These are phyloP conservation scores for Metschnikowia peoriensis DNA, from an alignment of 805 yeast genomes.

Conservation along the genomic window DNA sequence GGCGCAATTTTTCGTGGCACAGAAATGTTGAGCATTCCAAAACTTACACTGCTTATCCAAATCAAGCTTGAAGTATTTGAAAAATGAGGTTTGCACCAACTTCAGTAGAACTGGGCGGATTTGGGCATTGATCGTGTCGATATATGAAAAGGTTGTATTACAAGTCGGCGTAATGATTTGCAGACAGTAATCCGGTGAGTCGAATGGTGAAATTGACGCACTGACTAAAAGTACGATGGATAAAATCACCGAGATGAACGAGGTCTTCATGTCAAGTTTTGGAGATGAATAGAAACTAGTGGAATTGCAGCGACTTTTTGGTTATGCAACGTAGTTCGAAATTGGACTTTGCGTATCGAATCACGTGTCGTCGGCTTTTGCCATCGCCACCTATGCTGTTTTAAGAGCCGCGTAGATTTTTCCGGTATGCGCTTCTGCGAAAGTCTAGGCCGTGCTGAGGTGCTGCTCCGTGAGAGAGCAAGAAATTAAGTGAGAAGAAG, in stretches of 20 bases:
- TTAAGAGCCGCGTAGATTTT: background rate
- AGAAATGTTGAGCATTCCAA: constrained; percentile 78
- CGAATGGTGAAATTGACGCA: constrained; percentile 32
- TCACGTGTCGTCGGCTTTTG: constrained; percentile 6
- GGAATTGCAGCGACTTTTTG: no score
- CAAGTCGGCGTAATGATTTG: constrained; percentile 45
- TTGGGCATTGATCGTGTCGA: constrained; percentile 35
- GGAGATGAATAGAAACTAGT: background rate
- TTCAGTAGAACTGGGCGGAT: constrained; percentile 50
- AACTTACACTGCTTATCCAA: constrained; percentile 82
- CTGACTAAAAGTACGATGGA: constrained; percentile 8
- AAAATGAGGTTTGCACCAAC: constrained; percentile 72
- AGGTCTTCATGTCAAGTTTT: constrained; percentile 6
- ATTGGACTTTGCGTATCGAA: constrained; percentile 6
- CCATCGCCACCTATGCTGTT: constrained; percentile 2
- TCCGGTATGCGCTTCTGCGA: background rate
- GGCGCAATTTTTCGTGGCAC: constrained; percentile 86
- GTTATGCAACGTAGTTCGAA: no score
- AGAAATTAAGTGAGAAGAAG: no score
- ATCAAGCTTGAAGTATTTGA: constrained; percentile 83
- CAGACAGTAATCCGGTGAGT: constrained; percentile 43
- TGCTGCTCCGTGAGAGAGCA: no score
- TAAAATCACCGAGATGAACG: constrained; percentile 5
- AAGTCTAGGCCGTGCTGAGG: background rate
- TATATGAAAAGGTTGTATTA: constrained; percentile 45